A percentile compares a stretch with the other conserved stretches of the same genome.
These are phyloP conservation scores for Clarireedia monteithiana DNA, from an alignment of 2,329 filamentous ascomycete genomes.

Conservation along the genomic window DNA sequence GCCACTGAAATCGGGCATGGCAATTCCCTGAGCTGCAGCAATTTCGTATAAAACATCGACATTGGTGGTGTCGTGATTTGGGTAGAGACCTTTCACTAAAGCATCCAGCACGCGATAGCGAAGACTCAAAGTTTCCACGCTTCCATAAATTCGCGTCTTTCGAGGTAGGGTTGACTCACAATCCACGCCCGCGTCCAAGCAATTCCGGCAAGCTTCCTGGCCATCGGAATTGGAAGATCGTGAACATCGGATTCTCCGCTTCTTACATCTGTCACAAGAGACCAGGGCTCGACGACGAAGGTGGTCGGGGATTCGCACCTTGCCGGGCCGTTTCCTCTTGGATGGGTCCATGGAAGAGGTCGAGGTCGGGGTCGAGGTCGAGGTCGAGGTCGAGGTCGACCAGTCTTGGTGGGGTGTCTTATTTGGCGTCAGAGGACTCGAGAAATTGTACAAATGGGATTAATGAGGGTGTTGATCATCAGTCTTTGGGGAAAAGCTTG, in stretches of 20 bases:
- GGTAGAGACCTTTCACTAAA: conserved; percentile 35
- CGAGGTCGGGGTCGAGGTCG: too few species aligned
- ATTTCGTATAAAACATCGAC: conserved; percentile 34
- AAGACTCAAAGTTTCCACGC: conserved; percentile 37
- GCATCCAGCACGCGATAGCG: conserved; percentile 36
- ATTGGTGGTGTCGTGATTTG: conserved; percentile 32
- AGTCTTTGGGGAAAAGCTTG: too few species aligned
- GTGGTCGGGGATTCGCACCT: conserved; percentile 30
- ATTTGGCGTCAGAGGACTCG: neutral
- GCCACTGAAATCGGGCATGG: conserved; percentile 30
- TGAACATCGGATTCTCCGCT: conserved; percentile 30
- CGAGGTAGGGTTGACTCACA: conserved; percentile 37
- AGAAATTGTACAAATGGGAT: too few species aligned
- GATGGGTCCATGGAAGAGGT: neutral
- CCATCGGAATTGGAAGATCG: conserved; percentile 22
- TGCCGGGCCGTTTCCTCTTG: conserved; percentile 22
- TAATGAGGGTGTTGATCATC: too few species aligned
- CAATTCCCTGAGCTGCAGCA: conserved; percentile 32
- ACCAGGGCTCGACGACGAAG: conserved; percentile 30
- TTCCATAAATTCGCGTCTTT: conserved; percentile 38
- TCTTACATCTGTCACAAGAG: conserved; percentile 33
- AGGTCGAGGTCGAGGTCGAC: neutral
- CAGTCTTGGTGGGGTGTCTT: neutral
- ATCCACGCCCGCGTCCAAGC: conserved; percentile 31
- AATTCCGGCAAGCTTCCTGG: conserved; percentile 32